Evolutionary conservation across 441 rosid genomes (phyloP).

Genomic region (Bruguiera hainesii): DNA sequence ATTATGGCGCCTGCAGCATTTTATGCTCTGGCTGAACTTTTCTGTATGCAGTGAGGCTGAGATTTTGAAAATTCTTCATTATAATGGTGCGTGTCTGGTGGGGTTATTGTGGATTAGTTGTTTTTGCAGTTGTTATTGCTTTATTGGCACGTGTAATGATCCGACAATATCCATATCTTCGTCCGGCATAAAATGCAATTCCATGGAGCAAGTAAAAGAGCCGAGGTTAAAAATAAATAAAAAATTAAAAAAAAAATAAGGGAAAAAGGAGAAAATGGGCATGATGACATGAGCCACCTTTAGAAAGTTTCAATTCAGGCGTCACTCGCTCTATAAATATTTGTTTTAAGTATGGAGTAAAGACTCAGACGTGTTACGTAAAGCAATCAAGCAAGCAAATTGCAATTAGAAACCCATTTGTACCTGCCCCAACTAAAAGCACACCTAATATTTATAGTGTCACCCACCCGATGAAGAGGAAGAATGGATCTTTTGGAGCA

Average conservation of each 20-base stretch:
- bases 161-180: constrained; percentile 5
- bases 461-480: constrained; percentile 27
- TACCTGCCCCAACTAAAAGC: constrained; percentile 60
- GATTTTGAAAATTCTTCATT: background rate
- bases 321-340: background rate
- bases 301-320: background rate
- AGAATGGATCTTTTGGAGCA: background rate
- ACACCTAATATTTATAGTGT: constrained; percentile 27
- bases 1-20: constrained; percentile 19
- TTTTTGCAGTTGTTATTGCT: background rate
- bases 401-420: constrained; percentile 25
- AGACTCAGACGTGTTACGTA: background rate
- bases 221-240: too few relatives aligned
- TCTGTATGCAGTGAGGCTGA: constrained; percentile 7
- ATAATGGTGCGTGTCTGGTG: background rate
- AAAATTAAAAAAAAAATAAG: too few relatives aligned
- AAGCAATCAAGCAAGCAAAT: constrained; percentile 13
- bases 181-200: constrained; percentile 13
- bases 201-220: background rate
- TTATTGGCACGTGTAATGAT: background rate
- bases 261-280: background rate
- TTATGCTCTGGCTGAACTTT: constrained; percentile 17
- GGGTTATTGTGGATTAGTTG: constrained; percentile 10
- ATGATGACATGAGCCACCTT: background rate
- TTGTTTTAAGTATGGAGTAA: background rate